A percentile compares a stretch with the other conserved stretches of the same genome.
These are phyloP conservation scores for Paramyrothecium sp. DNA, from an alignment of 2,329 filamentous ascomycete genomes.

Conservation along the genomic window DNA sequence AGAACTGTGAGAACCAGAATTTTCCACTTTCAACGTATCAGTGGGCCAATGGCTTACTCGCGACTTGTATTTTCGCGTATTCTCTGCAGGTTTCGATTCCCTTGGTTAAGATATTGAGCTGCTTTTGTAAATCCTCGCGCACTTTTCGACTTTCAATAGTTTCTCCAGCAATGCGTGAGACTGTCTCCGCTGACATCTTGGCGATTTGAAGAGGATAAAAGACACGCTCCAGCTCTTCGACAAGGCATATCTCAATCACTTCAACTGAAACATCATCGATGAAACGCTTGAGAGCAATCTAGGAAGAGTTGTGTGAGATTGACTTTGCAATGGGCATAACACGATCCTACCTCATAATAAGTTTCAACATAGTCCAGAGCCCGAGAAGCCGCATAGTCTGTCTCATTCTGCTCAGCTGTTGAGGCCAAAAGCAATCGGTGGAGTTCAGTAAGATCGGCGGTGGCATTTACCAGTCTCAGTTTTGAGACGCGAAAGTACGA, in stretches of 20 bases:
- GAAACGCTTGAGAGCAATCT: conserved; percentile 18
- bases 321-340: not conserved
- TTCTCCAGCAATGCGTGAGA: conserved; percentile 17
- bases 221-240: conserved; percentile 13
- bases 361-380: conserved; percentile 36
- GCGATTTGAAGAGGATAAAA: conserved; percentile 14
- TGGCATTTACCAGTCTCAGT: not conserved
- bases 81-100: not conserved
- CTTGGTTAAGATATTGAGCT: conserved; percentile 1
- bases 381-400: conserved; percentile 24
- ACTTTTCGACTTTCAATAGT: conserved; percentile 5
- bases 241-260: conserved; percentile 18
- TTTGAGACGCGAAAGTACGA: conserved; percentile 3
- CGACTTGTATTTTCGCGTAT: not conserved
- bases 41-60: not conserved
- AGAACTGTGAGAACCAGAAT: no score
- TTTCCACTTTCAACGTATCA: no score
- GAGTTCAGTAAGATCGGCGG: not conserved
- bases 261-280: conserved; percentile 20
- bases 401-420: conserved; percentile 20
- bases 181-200: conserved; percentile 12
- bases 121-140: conserved; percentile 2
- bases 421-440: not conserved
- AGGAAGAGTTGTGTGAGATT: not conserved
- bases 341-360: conserved; percentile 37